Evolutionary conservation across 2,329 filamentous ascomycete genomes (phyloP).

Genomic region (Cryphonectria carpinicola): DNA sequence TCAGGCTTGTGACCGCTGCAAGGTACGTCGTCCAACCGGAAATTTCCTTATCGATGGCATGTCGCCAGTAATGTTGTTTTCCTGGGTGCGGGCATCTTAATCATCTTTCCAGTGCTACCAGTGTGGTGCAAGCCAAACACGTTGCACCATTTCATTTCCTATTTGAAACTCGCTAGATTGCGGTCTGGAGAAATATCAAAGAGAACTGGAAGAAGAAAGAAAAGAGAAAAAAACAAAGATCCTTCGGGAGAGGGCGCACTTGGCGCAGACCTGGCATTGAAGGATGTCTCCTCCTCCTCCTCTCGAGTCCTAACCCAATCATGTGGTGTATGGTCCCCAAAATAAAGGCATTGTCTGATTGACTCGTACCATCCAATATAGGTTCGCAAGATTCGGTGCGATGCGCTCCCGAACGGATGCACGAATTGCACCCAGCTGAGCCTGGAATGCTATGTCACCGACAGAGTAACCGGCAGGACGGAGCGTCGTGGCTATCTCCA

Average conservation of each 20-base stretch:
- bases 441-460: slow-evolving; percentile 81
- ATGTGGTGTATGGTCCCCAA: neutral
- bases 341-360: neutral
- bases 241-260: no score
- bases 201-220: neutral
- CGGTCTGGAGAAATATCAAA: neutral
- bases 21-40: slow-evolving; percentile 55
- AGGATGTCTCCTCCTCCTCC: neutral
- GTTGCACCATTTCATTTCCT: neutral
- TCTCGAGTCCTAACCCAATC: neutral
- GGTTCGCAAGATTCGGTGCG: slow-evolving; percentile 87
- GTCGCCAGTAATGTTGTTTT: neutral
- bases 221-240: no score
- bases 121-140: neutral
- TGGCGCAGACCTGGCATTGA: no score
- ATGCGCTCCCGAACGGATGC: slow-evolving; percentile 78
- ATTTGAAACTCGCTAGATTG: neutral
- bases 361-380: slow-evolving; percentile 38
- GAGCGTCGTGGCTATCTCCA: slow-evolving; percentile 79
- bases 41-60: neutral
- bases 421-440: slow-evolving; percentile 78
- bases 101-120: neutral
- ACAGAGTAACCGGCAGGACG: slow-evolving; percentile 82
- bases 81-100: neutral
- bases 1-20: slow-evolving; percentile 88